phyloP scores from a whole-genome alignment of 2,329 filamentous ascomycete species.

The Dactylonectria estremocensis region DNA sequence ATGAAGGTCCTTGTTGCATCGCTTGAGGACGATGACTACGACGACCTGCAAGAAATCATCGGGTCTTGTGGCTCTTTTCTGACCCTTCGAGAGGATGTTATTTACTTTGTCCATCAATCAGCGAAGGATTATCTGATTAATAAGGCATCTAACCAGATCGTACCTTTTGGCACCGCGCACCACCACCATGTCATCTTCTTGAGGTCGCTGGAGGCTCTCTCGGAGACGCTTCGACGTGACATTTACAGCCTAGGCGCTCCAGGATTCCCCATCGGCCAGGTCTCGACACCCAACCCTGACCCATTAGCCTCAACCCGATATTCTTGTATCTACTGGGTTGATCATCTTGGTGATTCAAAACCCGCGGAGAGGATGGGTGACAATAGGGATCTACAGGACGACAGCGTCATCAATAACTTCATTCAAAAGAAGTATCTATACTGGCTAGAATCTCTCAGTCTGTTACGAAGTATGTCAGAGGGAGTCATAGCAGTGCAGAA shows the following conservation, averaged over 20 bases:
- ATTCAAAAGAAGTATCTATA: neutral
- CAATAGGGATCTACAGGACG: neutral
- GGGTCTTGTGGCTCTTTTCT: constrained; percentile 58
- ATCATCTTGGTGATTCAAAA: constrained; percentile 27
- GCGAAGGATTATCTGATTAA: constrained; percentile 59
- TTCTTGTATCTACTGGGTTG: constrained; percentile 40
- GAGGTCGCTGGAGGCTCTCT: constrained; percentile 53
- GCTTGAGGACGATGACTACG: constrained; percentile 30
- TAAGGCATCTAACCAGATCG: constrained; percentile 45
- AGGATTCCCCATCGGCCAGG: constrained; percentile 25
- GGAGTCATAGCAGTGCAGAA: neutral
- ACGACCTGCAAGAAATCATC: constrained; percentile 49
- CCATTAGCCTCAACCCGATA: constrained; percentile 34
- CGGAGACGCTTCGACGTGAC: constrained; percentile 50
- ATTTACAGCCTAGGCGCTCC: constrained; percentile 51
- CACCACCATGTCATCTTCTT: constrained; percentile 53
- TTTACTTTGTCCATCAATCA: constrained; percentile 60
- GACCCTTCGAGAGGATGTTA: constrained; percentile 44
- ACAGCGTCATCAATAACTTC: neutral
- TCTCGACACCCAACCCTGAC: constrained; percentile 26
- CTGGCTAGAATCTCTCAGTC: neutral
- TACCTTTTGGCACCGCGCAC: constrained; percentile 45
- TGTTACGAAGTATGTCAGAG: neutral
- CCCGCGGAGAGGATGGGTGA: neutral
- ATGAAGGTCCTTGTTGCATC: constrained; percentile 44